Evolutionary conservation across 2,329 filamentous ascomycete genomes (phyloP).

Genomic region (Teratosphaeriaceae sp.): DNA sequence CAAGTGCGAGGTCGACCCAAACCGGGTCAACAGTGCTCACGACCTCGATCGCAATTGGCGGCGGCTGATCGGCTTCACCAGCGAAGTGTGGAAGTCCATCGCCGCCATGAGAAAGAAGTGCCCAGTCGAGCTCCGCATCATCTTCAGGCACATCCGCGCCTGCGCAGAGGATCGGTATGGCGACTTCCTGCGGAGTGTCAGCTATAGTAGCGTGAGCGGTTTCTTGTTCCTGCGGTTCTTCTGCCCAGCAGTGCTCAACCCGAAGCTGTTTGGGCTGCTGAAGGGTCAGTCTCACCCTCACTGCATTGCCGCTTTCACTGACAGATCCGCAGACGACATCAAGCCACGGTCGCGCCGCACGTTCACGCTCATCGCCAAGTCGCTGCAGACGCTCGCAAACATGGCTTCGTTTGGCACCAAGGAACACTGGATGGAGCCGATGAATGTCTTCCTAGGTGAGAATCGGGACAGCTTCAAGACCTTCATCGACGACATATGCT

Average conservation of each 20-base stretch:
- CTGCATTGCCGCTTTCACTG: too few relatives aligned
- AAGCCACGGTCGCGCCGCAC: constrained; percentile 77
- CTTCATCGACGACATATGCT: constrained; percentile 81
- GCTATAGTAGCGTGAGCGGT: constrained; percentile 90
- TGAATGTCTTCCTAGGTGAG: constrained; percentile 78
- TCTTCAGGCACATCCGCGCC: constrained; percentile 84
- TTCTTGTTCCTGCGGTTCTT: constrained; percentile 94
- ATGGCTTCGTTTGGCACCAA: constrained; percentile 88
- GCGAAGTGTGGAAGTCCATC: constrained; percentile 80
- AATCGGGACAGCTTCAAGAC: constrained; percentile 76
- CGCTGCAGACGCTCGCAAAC: constrained; percentile 83
- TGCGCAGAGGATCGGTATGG: constrained; percentile 94
- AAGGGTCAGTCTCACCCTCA: constrained; percentile 55
- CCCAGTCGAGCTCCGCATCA: constrained; percentile 72
- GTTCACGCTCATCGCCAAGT: constrained; percentile 86
- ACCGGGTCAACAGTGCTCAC: constrained; percentile 58
- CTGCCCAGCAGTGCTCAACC: constrained; percentile 91
- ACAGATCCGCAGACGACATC: constrained; percentile 73
- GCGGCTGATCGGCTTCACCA: constrained; percentile 67
- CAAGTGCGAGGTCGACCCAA: constrained; percentile 93
- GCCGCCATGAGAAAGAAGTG: constrained; percentile 65
- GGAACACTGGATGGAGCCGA: constrained; percentile 98
- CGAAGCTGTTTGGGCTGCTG: constrained; percentile 83
- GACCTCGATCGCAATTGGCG: constrained; percentile 81
- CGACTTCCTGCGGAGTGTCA: constrained; percentile 80